Percentiles rank a stretch among this genome's conserved stretches.
Evolutionary conservation across 768 basidiomycete genomes (phyloP).

Genomic region (Trichaptum fuscoviolaceum): DNA sequence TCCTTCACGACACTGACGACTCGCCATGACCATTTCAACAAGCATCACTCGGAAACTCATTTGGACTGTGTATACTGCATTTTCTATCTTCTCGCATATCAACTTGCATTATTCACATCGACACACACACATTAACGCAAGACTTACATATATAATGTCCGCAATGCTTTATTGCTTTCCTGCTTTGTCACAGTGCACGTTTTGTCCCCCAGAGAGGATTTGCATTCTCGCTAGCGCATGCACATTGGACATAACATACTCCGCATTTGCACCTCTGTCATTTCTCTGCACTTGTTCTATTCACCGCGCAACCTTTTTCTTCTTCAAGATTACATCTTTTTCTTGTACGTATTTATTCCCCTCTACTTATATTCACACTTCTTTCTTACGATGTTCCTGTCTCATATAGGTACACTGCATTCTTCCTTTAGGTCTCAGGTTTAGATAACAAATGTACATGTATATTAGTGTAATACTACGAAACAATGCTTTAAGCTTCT

Average conservation of each 20-base stretch:
- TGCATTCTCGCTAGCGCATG: background rate
- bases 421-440: background rate
- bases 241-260: background rate
- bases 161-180: slow-evolving; percentile 9
- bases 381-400: background rate
- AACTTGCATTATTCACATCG: background rate
- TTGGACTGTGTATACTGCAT: slow-evolving; percentile 1
- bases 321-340: background rate
- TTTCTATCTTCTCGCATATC: background rate
- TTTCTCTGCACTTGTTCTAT: background rate
- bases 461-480: background rate
- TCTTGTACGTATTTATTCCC: background rate
- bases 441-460: background rate
- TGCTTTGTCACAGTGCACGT: background rate
- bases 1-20: slow-evolving; percentile 2
- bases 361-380: background rate
- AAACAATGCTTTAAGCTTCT: background rate
- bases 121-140: background rate
- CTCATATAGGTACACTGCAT: background rate
- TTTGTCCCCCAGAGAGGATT: background rate
- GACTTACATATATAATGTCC: slow-evolving; percentile 2
- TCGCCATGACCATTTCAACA: background rate
- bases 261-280: background rate
- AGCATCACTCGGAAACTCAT: slow-evolving; percentile 7
- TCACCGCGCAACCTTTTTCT: background rate